Evolutionary conservation across 306 rosid genomes (phyloP).

Genomic region (Fagus crenata): DNA sequence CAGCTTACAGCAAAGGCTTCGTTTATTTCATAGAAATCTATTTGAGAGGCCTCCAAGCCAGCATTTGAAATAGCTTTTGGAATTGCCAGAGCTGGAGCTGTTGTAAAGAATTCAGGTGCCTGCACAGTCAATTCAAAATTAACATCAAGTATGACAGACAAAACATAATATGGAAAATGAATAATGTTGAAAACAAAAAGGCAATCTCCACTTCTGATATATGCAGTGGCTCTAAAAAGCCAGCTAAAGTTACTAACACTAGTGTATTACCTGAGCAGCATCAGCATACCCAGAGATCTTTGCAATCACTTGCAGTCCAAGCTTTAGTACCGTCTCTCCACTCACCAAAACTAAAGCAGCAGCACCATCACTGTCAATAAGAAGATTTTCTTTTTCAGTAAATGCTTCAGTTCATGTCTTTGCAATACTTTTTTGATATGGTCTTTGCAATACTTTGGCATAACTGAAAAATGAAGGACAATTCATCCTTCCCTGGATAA

Average conservation of each 20-base stretch:
- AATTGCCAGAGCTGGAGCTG: conserved; percentile 95
- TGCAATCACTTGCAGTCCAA: conserved; percentile 88
- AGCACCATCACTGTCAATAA: conserved; percentile 82
- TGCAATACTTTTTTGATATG: conserved; percentile 11
- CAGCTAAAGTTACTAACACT: conserved; percentile 16
- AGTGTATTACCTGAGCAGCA: conserved; percentile 84
- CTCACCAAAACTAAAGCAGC: conserved; percentile 96
- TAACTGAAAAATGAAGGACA: conserved; percentile 6
- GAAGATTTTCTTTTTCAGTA: conserved; percentile 26
- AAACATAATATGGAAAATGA: conserved; percentile 4
- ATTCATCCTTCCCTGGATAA: conserved; percentile 10
- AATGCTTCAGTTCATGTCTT: conserved; percentile 21
- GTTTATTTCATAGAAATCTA: conserved; percentile 89
- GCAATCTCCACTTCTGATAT: conserved; percentile 24
- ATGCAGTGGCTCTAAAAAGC: conserved; percentile 7
- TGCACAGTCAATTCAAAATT: conserved; percentile 38
- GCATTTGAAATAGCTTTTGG: conserved; percentile 90
- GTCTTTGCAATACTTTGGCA: conserved; percentile 24
- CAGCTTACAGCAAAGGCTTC: conserved; percentile 92
- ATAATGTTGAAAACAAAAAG: conserved; percentile 9
- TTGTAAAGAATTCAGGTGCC: conserved; percentile 97
- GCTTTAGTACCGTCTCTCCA: conserved; percentile 82
- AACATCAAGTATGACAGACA: conserved; percentile 24
- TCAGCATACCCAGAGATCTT: conserved; percentile 92
- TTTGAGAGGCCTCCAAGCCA: conserved; percentile 73